Percentiles rank a stretch among this genome's conserved stretches.
Conservation (phyloP, 2,329 filamentous ascomycete species). For the Verticillium isaacii region DNA sequence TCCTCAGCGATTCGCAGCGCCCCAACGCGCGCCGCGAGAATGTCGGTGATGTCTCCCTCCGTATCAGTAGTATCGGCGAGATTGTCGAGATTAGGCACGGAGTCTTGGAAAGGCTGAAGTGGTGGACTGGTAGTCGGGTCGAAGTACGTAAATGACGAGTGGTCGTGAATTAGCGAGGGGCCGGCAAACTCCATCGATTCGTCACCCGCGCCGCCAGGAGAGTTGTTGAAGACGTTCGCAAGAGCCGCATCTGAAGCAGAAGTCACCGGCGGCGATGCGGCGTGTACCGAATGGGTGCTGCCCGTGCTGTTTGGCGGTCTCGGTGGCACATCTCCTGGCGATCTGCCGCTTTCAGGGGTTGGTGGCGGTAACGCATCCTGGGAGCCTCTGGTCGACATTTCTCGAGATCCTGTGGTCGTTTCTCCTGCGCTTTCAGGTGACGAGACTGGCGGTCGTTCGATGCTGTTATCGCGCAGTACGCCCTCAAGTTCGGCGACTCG, state of each 20-base stretch:
- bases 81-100: background rate
- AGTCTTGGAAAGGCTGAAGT: background rate
- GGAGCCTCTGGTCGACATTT: background rate
- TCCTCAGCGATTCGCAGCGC: slow-evolving; percentile 10
- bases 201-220: background rate
- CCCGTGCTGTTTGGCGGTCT: background rate
- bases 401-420: background rate
- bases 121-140: background rate
- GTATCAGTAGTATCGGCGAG: slow-evolving; percentile 1
- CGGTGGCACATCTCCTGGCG: background rate
- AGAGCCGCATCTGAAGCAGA: background rate
- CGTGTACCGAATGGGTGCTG: background rate
- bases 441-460: background rate
- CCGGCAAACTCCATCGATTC: background rate
- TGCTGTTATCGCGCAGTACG: background rate
- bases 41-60: slow-evolving; percentile 7
- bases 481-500: slow-evolving; percentile 1
- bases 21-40: slow-evolving; percentile 12
- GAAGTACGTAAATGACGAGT: background rate
- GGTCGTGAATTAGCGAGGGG: background rate
- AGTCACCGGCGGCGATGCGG: background rate
- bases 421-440: background rate
- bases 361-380: background rate
- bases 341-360: background rate
- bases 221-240: background rate